These are phyloP conservation scores for Trypanosoma platydactyli DNA, from an alignment of 208 protist species.

Conservation along the genomic window DNA sequence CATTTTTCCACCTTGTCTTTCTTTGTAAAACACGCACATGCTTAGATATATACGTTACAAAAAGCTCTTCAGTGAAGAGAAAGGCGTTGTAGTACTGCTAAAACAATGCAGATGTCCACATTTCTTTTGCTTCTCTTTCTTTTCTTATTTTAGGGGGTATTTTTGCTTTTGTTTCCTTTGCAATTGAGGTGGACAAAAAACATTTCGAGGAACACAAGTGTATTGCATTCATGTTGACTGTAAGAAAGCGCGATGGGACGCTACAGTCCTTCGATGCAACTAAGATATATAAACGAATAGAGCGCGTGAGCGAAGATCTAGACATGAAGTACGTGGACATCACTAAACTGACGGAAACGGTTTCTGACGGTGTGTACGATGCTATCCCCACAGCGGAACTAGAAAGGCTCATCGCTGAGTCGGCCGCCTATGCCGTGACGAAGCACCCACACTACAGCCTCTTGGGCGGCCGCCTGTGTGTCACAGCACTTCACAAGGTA, in stretches of 20 bases:
- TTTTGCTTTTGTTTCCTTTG: constrained; percentile 23
- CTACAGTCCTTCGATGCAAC: constrained; percentile 49
- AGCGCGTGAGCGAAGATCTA: constrained; percentile 45
- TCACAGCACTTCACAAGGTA: constrained; percentile 97
- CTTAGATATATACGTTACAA: no score
- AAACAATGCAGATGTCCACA: no score
- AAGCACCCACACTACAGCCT: constrained; percentile 98
- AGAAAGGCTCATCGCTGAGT: constrained; percentile 96
- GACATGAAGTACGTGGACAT: constrained; percentile 66
- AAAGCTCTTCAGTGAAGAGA: no score
- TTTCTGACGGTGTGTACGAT: constrained; percentile 84
- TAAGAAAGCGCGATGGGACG: constrained; percentile 75
- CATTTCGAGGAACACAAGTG: not conserved
- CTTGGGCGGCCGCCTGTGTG: constrained; percentile 96
- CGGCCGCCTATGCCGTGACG: constrained; percentile 95
- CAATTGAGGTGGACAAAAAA: not conserved
- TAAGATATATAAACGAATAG: constrained; percentile 61
- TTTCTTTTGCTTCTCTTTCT: constrained; percentile 10
- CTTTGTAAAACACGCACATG: not conserved
- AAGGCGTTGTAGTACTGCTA: no score
- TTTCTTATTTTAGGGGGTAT: constrained; percentile 1
- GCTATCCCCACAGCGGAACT: constrained; percentile 91
- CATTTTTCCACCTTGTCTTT: no score
- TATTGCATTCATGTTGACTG: constrained; percentile 27
- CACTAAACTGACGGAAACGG: constrained; percentile 82